phyloP scores from a whole-genome alignment of 2,329 filamentous ascomycete genomes.

The Colletotrichum spaethianum region DNA sequence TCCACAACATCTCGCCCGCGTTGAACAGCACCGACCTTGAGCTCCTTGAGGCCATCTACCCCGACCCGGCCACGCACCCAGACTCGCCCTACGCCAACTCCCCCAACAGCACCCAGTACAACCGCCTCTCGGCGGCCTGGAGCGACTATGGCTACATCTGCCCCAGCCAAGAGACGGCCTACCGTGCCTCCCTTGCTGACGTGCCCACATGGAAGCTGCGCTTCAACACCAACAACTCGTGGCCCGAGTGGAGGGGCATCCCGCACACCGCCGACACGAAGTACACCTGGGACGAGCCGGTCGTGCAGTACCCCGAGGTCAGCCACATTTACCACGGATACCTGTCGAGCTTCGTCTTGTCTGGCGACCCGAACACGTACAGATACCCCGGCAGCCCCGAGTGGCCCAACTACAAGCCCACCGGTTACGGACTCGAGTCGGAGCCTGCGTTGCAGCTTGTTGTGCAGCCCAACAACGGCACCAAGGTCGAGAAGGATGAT shows the following conservation, averaged over 20 bases:
- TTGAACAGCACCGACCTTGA: slow-evolving; percentile 50
- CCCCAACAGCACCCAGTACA: slow-evolving; percentile 59
- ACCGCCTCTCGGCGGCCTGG: slow-evolving; percentile 59
- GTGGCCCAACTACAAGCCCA: slow-evolving; percentile 47
- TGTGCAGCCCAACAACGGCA: slow-evolving; percentile 48
- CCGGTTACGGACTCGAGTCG: slow-evolving; percentile 45
- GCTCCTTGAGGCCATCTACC: slow-evolving; percentile 50
- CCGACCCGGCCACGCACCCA: slow-evolving; percentile 50
- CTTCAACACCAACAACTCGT: slow-evolving; percentile 79
- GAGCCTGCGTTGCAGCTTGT: slow-evolving; percentile 50
- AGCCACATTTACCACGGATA: slow-evolving; percentile 63
- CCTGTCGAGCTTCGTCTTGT: slow-evolving; percentile 80
- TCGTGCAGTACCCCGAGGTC: slow-evolving; percentile 53
- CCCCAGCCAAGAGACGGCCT: slow-evolving; percentile 59
- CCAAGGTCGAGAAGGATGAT: slow-evolving; percentile 50
- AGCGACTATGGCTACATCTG: slow-evolving; percentile 62
- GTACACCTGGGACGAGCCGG: slow-evolving; percentile 55
- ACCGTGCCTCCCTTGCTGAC: slow-evolving; percentile 76
- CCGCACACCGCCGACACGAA: slow-evolving; percentile 54
- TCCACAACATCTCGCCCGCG: slow-evolving; percentile 52
- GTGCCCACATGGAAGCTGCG: slow-evolving; percentile 80
- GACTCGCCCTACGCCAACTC: slow-evolving; percentile 54
- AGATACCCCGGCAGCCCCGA: slow-evolving; percentile 39
- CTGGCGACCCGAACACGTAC: slow-evolving; percentile 76
- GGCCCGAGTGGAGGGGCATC: slow-evolving; percentile 72